Evolutionary conservation across 106 monocot genomes (phyloP), one percentile per base, ranked within the genome.

Genomic region (Platanthera guangdongensis): DNA sequence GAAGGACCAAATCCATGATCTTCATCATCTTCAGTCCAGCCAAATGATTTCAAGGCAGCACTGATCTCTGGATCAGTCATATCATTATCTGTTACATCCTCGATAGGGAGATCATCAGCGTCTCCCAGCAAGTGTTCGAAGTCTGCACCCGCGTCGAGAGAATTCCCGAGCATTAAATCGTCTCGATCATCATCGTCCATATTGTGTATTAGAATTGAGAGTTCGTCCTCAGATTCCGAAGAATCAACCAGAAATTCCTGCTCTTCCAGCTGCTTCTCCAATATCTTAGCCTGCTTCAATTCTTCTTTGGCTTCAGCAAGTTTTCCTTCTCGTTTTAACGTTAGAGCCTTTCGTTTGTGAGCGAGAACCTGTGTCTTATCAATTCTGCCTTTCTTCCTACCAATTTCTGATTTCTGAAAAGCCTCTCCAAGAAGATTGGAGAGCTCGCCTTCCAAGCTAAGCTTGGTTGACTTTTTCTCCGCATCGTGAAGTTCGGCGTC

Each of bases 251-350:
- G 82, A 81, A 99, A 79, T 55, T 87, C 94, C 47, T 90, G 87
- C 67, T 99, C 99, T 74, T 99, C 94, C 52, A 99, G 57, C 75
- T 99, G 83, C 62, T 85, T 99, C 62, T 99, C 99, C 48, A 99
- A 78, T 68, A 92, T 75, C 82, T 99, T 99, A 25, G 99, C 99
- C 72, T 81, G 88, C 82, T 94, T 99, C n/a, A 99, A 78, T 81
- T 99, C 99, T 76, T 99, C 94, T 81, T 99, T 99, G 50, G 99
- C 99, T 84, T 99, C 99, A 77, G 83, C 80, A 76, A 99, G 88
- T 73, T 90, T 94, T 46, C 99, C 99, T 81, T 99, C 92, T 78
- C 91, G 82, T 71, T 99, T 99, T 14, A 94, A 73, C 30, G 79
- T 49, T 46, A 99, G 88, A 73, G 99, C 99, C 68, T 83, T 87